Conservation (phyloP, 257 asterid species). For the Jacaranda mimosifolia region DNA sequence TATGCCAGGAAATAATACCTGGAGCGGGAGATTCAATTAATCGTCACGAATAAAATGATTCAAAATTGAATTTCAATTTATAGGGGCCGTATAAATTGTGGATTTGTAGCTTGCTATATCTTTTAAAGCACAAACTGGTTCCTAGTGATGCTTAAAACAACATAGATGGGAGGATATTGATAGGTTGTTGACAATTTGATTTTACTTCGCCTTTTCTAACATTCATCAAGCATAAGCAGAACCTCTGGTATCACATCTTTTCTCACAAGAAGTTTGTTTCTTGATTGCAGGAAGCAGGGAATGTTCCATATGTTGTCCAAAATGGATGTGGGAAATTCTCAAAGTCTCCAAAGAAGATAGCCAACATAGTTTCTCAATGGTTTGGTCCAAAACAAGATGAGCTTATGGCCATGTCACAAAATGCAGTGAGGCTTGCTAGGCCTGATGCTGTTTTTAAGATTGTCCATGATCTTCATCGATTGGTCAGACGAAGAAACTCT, state of each 20-base stretch:
- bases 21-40: too few species aligned
- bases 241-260: too few species aligned
- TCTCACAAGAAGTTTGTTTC: too few species aligned
- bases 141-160: too few species aligned
- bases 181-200: too few species aligned
- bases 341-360: constrained; percentile 85
- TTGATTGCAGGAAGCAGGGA: constrained; percentile 94
- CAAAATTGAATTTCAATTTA: too few species aligned
- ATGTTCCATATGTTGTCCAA: constrained; percentile 89
- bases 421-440: constrained; percentile 76
- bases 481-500: constrained; percentile 67
- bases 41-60: too few species aligned
- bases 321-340: constrained; percentile 97
- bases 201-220: background rate
- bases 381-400: constrained; percentile 89
- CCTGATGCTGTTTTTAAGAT: constrained; percentile 97
- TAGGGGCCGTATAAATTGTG: too few species aligned
- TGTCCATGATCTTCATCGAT: constrained; percentile 90
- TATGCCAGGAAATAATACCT: too few species aligned
- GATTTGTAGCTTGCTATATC: too few species aligned
- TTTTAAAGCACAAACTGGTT: too few species aligned
- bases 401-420: constrained; percentile 78
- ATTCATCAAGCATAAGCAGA: background rate
- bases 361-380: constrained; percentile 79
- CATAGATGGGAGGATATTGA: too few species aligned